Percentiles rank a stretch among this genome's conserved stretches.
These are phyloP conservation scores for Coix lacrymajobi DNA, from an alignment of 176 grass and related monocot genomes.

Conservation along the genomic window DNA sequence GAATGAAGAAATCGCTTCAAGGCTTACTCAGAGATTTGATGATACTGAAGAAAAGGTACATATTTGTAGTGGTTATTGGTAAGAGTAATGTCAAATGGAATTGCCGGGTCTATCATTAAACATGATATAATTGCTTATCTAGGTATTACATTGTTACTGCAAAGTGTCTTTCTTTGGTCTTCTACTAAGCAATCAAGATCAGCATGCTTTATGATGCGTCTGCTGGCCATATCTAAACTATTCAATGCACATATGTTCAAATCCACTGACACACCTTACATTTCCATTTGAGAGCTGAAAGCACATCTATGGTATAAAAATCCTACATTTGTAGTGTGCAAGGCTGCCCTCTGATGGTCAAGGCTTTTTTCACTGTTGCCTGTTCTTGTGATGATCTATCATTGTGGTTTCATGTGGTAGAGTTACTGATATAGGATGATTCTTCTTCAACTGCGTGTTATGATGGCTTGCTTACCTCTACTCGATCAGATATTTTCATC, in stretches of 20 bases:
- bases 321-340: neutral
- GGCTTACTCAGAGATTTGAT: conserved; percentile 91
- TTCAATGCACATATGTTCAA: neutral
- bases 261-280: neutral
- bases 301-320: neutral
- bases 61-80: neutral
- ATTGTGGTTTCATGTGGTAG: neutral
- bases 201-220: neutral
- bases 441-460: neutral
- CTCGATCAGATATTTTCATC: neutral
- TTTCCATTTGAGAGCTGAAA: neutral
- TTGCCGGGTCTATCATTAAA: neutral
- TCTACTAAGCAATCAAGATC: neutral
- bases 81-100: neutral
- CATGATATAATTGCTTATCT: neutral
- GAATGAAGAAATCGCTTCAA: conserved; percentile 87
- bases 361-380: neutral
- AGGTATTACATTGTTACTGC: neutral
- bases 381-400: neutral
- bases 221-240: neutral
- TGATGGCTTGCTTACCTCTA: neutral
- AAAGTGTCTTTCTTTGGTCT: neutral
- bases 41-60: conserved; percentile 98
- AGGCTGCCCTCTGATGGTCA: neutral
- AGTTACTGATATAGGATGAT: neutral